Evolutionary conservation across 2,329 filamentous ascomycete genomes (phyloP).

Genomic region (Cladosporium sp.): DNA sequence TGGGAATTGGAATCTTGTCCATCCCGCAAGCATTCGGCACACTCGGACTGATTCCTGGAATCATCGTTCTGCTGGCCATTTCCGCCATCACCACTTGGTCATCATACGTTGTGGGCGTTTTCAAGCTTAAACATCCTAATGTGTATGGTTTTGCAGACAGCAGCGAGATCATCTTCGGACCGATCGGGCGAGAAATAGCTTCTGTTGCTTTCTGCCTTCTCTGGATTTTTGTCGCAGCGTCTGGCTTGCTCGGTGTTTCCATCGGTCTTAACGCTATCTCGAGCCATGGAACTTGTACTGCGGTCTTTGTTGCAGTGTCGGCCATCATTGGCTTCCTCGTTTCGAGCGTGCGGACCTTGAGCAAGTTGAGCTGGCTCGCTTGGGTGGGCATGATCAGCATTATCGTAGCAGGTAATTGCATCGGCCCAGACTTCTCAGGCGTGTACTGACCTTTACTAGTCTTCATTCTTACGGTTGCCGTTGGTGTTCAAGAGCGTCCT

Average conservation of each 20-base stretch:
- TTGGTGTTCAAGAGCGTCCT: constrained; percentile 34
- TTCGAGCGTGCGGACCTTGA: constrained; percentile 34
- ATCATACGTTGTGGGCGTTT: constrained; percentile 46
- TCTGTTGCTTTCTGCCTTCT: constrained; percentile 19
- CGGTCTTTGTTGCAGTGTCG: constrained; percentile 37
- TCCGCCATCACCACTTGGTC: constrained; percentile 47
- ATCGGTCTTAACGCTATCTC: constrained; percentile 22
- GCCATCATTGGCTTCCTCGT: constrained; percentile 39
- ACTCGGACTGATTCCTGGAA: constrained; percentile 46
- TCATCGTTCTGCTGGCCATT: constrained; percentile 41
- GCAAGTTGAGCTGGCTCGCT: constrained; percentile 32
- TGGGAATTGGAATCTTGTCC: constrained; percentile 46
- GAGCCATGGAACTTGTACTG: constrained; percentile 34
- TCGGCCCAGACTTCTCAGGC: neutral
- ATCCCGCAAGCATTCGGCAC: constrained; percentile 44
- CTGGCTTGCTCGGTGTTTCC: constrained; percentile 2
- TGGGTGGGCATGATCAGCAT: constrained; percentile 32
- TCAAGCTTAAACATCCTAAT: constrained; percentile 52
- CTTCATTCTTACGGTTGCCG: constrained; percentile 32
- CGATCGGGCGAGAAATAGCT: constrained; percentile 48
- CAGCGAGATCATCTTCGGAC: constrained; percentile 51
- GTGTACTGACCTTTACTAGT: constrained; percentile 4
- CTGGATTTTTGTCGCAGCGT: constrained; percentile 8
- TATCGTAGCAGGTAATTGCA: constrained; percentile 15
- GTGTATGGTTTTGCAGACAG: constrained; percentile 57